Evolutionary conservation across 1,139 yeast genomes (phyloP).

Genomic region (Blastobotrys indianensis): DNA sequence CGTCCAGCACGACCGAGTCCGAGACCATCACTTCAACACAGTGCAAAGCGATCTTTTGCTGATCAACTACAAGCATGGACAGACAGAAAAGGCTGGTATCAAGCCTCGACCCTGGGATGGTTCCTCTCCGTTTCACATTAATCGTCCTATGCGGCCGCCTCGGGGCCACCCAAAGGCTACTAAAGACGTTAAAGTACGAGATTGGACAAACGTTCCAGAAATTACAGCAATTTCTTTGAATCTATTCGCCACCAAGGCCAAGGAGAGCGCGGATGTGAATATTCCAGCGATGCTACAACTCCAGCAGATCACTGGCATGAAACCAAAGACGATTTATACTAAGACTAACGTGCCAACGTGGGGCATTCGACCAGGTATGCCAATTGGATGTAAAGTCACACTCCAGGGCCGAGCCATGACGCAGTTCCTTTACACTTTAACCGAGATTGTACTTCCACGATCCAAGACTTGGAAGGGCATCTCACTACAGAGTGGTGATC

Average conservation of each 20-base stretch:
- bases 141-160: slow-evolving; percentile 49
- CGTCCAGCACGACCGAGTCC: slow-evolving; percentile 73
- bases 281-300: slow-evolving; percentile 74
- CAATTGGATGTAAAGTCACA: slow-evolving; percentile 85
- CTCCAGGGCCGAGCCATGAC: slow-evolving; percentile 77
- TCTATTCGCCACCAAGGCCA: slow-evolving; percentile 72
- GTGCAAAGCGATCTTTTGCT: slow-evolving; percentile 71
- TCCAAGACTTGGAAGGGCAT: slow-evolving; percentile 84
- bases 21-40: slow-evolving; percentile 68
- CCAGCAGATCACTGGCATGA: slow-evolving; percentile 89
- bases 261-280: slow-evolving; percentile 65
- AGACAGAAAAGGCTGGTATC: slow-evolving; percentile 49
- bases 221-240: slow-evolving; percentile 62
- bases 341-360: slow-evolving; percentile 79
- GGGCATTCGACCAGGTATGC: slow-evolving; percentile 82
- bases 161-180: slow-evolving; percentile 47
- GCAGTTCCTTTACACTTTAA: slow-evolving; percentile 78
- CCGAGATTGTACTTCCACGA: slow-evolving; percentile 91
- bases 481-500: slow-evolving; percentile 71
- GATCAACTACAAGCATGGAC: slow-evolving; percentile 67
- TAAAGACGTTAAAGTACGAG: slow-evolving; percentile 64
- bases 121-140: slow-evolving; percentile 81
- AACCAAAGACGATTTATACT: slow-evolving; percentile 68
- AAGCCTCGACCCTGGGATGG: slow-evolving; percentile 84
- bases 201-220: slow-evolving; percentile 63